phyloP scores from a whole-genome alignment of 768 basidiomycete species.

The Lepiota brunneoincarnata region DNA sequence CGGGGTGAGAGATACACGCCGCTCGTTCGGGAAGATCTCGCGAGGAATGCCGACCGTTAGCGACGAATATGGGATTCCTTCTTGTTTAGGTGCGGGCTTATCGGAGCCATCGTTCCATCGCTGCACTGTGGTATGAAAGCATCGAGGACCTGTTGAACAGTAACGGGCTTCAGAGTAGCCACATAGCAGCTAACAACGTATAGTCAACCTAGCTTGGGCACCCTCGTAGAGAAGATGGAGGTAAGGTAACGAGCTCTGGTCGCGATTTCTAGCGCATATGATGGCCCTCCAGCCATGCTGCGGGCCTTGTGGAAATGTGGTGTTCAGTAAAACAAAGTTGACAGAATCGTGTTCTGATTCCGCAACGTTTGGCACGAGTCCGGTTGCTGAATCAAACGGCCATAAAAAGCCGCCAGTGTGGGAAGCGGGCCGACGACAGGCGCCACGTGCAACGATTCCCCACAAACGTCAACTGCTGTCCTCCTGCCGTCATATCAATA shows the following conservation, averaged over 20 bases:
- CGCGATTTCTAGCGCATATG: constrained; percentile 24
- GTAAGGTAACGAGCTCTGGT: constrained; percentile 21
- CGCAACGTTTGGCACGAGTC: background rate
- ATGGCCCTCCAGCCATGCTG: constrained; percentile 31
- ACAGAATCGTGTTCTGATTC: constrained; percentile 1
- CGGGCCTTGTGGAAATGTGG: constrained; percentile 10
- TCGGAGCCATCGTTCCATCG: constrained; percentile 24
- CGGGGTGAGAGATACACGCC: constrained; percentile 80
- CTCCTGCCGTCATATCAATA: background rate
- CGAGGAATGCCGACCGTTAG: constrained; percentile 75
- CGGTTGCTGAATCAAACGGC: constrained; percentile 4
- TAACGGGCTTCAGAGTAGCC: background rate
- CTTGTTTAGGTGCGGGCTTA: constrained; percentile 24
- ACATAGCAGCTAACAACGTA: background rate
- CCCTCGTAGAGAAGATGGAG: constrained; percentile 2
- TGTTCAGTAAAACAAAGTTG: constrained; percentile 10
- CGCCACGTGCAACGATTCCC: background rate
- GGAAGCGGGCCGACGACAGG: constrained; percentile 3
- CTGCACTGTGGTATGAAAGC: constrained; percentile 28
- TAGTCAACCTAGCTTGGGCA: constrained; percentile 5
- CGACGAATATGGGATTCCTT: constrained; percentile 61
- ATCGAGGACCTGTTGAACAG: constrained; percentile 27
- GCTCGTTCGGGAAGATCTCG: constrained; percentile 76
- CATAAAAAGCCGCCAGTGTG: constrained; percentile 2
- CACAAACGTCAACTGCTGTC: background rate